Evolutionary conservation across 1,139 yeast species (phyloP).

Genomic region (Candida neerlandica): DNA sequence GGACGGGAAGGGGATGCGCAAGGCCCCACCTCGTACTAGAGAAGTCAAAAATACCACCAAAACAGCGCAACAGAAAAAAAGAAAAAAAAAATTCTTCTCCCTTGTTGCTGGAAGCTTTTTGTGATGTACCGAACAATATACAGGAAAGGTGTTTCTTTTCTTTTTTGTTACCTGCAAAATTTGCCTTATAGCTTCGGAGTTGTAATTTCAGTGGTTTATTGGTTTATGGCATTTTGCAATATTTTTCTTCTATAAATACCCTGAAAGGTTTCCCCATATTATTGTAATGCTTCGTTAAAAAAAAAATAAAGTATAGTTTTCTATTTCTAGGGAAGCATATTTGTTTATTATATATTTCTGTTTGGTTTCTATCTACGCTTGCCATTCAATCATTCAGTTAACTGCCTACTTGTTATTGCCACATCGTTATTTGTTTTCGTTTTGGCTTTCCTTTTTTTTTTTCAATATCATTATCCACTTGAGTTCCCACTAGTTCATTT

Average conservation of each 20-base stretch:
- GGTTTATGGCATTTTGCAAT: background rate
- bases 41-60: background rate
- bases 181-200: background rate
- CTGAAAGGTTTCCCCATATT: background rate
- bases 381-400: too few species aligned
- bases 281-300: background rate
- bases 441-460: too few species aligned
- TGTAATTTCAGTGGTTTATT: background rate
- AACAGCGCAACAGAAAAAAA: too few species aligned
- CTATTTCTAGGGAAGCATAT: background rate
- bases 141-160: background rate
- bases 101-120: background rate
- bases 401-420: too few species aligned
- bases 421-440: too few species aligned
- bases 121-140: background rate
- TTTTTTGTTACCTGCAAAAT: background rate
- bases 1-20: too few species aligned
- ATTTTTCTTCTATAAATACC: background rate
- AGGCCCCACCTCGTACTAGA: too few species aligned
- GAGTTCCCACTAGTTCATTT: background rate
- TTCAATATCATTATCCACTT: too few species aligned
- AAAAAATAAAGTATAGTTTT: background rate
- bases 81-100: too few species aligned
- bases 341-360: background rate
- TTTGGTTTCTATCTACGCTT: background rate